Evolutionary conservation across 768 basidiomycete species (phyloP), one percentile per base, ranked within the genome.

Genomic region (Auricularia auricula-judae): DNA sequence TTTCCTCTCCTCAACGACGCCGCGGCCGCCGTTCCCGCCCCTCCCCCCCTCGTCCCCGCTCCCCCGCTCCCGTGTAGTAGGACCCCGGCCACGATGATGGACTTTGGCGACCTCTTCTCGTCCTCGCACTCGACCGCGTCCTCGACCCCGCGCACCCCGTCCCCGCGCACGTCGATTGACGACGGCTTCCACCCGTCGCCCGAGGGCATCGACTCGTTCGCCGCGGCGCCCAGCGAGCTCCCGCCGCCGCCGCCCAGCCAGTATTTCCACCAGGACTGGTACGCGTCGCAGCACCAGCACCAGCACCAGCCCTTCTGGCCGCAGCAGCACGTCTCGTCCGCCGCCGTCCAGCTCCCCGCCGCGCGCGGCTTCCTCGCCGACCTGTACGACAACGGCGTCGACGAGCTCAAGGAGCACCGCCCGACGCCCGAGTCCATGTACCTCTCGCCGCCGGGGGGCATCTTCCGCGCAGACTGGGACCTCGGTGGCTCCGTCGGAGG

Each of bases 341-440:
- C 72, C 71, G 62, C 72, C 69, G 53, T 66, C 70, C 66, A 72
- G 72, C 66, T 69, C 75, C 71, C 65, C 75, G 71, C 60, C 78
- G 78, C 1, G 11, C 76, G 81, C 34, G 80, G 77, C 67, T 85
- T 86, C 0, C 80, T 89, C 42, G 81, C 90, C 51, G 88, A 90
- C 74, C 80, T 91, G 63, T 89, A 89, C 75, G 86, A 89, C 63
- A 76, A 78, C 61, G 82, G 86, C 68, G 53, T 67, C 62, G 64
- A 67, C 44, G 36, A 56, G 12, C 47, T 75, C 63, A 72, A 75
- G 47, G 64, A 66, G 3, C 18, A 65, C 66, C 64, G 66, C 61
- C 63, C 71, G 68, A 35, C 65, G 70, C 63, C 74, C 72, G 74
- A 65, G 66, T 63, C 16, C 59, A 68, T 65, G 64, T 73, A 64